Percentiles rank a stretch among this genome's conserved stretches.
phyloP scores from a whole-genome alignment of 2,329 filamentous ascomycete genomes.

The Aurifilum marmelostoma region DNA sequence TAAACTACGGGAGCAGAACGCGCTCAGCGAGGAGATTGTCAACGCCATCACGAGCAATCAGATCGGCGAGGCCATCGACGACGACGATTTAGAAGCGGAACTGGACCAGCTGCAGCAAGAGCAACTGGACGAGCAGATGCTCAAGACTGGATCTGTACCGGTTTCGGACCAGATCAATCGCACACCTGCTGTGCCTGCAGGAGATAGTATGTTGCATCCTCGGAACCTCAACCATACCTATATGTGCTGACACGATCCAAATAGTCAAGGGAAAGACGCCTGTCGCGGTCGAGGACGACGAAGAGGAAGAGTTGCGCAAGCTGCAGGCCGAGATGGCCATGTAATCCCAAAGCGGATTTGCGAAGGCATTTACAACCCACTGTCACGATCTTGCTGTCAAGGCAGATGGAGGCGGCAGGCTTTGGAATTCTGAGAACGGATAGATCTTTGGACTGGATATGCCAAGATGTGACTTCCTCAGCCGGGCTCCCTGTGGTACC shows the following conservation, averaged over 20 bases:
- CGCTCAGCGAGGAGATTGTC: slow-evolving; percentile 90
- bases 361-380: slow-evolving; percentile 1
- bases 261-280: slow-evolving; percentile 56
- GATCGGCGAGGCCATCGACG: slow-evolving; percentile 74
- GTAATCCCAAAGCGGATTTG: slow-evolving; percentile 47
- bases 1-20: slow-evolving; percentile 86
- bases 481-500: slow-evolving; percentile 17
- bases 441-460: neutral
- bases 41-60: slow-evolving; percentile 76
- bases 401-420: neutral
- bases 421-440: neutral
- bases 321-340: slow-evolving; percentile 97
- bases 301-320: slow-evolving; percentile 91
- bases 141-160: slow-evolving; percentile 84
- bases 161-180: slow-evolving; percentile 76
- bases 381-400: slow-evolving; percentile 3
- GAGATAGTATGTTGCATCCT: slow-evolving; percentile 68
- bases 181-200: slow-evolving; percentile 74
- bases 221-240: neutral
- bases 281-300: slow-evolving; percentile 75
- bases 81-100: slow-evolving; percentile 83
- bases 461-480: slow-evolving; percentile 4
- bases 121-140: slow-evolving; percentile 88
- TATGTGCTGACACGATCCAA: slow-evolving; percentile 2
- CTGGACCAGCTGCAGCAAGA: slow-evolving; percentile 80